These are phyloP conservation scores for Mycena latifolia DNA, from an alignment of 768 basidiomycete species.

Conservation along the genomic window DNA sequence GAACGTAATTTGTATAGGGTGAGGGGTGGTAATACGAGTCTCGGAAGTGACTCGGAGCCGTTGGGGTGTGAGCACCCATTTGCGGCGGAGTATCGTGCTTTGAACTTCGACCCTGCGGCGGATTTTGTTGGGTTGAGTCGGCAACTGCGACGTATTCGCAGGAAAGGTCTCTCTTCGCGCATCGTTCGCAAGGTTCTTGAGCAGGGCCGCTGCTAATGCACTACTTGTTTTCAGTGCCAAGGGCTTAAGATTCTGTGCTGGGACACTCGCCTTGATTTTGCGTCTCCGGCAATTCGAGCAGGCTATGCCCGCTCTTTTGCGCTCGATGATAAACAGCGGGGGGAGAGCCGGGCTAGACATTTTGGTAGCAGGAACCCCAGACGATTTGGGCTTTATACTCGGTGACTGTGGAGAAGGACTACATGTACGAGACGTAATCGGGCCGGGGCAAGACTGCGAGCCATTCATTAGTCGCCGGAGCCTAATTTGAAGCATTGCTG, in stretches of 20 bases:
- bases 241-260: background rate
- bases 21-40: no score
- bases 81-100: no score
- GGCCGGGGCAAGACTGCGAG: no score
- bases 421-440: no score
- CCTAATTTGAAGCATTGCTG: no score
- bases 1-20: no score
- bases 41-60: background rate
- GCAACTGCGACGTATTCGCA: conserved; percentile 20
- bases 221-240: background rate
- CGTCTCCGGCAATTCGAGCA: conserved; percentile 20
- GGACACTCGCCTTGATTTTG: conserved; percentile 17
- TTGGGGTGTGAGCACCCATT: background rate
- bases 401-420: no score
- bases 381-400: background rate
- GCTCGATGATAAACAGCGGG: conserved; percentile 1
- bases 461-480: no score
- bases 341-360: conserved; percentile 5
- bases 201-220: conserved; percentile 9
- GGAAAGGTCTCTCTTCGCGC: conserved; percentile 14
- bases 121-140: background rate
- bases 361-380: background rate
- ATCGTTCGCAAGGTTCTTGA: conserved; percentile 18
- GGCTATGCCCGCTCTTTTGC: conserved; percentile 18
- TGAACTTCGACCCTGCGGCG: no score